Percentiles rank a stretch among this genome's conserved stretches.
Evolutionary conservation across 345 rosid species (phyloP).

Genomic region (Populus davidiana): DNA sequence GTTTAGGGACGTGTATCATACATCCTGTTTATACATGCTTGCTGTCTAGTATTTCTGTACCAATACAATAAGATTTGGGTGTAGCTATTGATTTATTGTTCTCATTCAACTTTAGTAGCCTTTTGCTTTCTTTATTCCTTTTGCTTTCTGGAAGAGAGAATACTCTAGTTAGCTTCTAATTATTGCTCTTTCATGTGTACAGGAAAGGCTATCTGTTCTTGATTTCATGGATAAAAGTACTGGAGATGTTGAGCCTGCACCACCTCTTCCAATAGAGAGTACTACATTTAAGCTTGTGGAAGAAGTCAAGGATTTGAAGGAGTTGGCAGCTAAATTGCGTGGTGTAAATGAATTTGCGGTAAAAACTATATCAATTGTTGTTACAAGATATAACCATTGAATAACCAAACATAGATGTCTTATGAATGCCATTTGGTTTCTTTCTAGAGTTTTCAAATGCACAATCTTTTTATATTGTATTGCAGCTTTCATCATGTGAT

Average conservation of each 20-base stretch:
- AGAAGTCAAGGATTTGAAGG: conserved; percentile 75
- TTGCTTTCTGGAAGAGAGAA: neutral
- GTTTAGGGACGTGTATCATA: no score
- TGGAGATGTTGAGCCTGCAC: conserved; percentile 36
- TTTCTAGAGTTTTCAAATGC: neutral
- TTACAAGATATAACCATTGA: neutral
- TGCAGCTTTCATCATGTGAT: neutral
- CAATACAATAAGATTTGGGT: neutral
- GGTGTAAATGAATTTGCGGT: conserved; percentile 79
- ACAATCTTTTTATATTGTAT: neutral
- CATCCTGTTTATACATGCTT: neutral
- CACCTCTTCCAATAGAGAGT: conserved; percentile 47
- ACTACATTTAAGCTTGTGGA: conserved; percentile 75
- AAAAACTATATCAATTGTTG: conserved; percentile 15
- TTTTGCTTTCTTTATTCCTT: neutral
- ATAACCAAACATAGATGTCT: neutral
- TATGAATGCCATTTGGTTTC: neutral
- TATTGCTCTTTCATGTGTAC: conserved; percentile 2
- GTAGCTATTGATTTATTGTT: neutral
- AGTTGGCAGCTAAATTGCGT: conserved; percentile 61
- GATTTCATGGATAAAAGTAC: conserved; percentile 62
- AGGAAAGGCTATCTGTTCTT: conserved; percentile 71
- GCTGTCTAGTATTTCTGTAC: neutral
- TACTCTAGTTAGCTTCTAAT: neutral
- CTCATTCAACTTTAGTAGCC: neutral